Evolutionary conservation across 2,329 filamentous ascomycete genomes (phyloP).

Genomic region (Microcera coccophila): DNA sequence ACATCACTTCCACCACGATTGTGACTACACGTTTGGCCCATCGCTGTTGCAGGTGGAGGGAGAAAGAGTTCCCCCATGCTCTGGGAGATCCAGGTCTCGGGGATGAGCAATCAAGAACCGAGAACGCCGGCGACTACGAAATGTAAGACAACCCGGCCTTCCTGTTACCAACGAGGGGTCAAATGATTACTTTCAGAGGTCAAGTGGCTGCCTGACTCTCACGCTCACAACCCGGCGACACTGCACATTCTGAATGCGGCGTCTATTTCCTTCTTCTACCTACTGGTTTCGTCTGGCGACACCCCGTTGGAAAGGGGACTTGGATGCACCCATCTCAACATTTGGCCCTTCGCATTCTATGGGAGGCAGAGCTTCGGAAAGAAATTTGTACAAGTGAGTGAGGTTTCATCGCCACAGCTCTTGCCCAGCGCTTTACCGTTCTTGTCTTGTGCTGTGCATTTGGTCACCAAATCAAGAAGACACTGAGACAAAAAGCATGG

Average conservation of each 20-base stretch:
- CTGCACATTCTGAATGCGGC: background rate
- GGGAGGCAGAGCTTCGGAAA: constrained; percentile 10
- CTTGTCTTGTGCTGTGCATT: constrained; percentile 8
- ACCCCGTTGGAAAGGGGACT: constrained; percentile 9
- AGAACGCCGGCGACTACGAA: constrained; percentile 6
- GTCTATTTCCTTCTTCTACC: constrained; percentile 10
- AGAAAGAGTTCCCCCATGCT: constrained; percentile 5
- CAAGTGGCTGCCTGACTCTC: background rate
- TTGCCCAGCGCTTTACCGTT: constrained; percentile 9
- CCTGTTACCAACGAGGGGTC: constrained; percentile 9
- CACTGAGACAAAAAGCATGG: constrained; percentile 18
- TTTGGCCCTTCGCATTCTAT: constrained; percentile 24
- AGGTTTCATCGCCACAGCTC: constrained; percentile 16
- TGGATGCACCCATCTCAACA: background rate
- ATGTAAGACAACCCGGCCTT: constrained; percentile 16
- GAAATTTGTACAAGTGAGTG: no score
- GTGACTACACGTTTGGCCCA: constrained; percentile 10
- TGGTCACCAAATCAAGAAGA: constrained; percentile 23
- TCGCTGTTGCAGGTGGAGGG: constrained; percentile 18
- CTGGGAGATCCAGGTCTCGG: background rate
- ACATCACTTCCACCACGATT: constrained; percentile 14
- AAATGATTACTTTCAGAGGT: constrained; percentile 17
- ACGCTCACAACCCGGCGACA: background rate
- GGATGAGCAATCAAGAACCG: constrained; percentile 9
- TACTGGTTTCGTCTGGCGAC: constrained; percentile 16